Percentiles rank a stretch among this genome's conserved stretches.
These are phyloP conservation scores for Diplotaxis tenuifolia DNA, from an alignment of 345 rosid genomes.

Conservation along the genomic window DNA sequence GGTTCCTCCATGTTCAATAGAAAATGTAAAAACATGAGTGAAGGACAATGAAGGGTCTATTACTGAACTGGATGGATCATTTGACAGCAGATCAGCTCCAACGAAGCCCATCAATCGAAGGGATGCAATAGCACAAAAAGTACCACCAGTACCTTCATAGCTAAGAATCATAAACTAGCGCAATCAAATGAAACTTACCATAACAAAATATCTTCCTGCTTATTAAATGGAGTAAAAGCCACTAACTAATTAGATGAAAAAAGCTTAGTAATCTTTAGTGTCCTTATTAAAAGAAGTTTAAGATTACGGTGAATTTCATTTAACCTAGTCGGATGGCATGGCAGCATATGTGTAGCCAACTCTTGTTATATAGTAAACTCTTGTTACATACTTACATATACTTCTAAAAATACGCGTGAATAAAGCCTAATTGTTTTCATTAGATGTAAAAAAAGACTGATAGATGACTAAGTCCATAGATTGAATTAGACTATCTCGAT, in stretches of 20 bases:
- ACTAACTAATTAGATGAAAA: too few relatives aligned
- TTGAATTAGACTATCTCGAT: too few relatives aligned
- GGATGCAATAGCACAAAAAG: slow-evolving; percentile 88
- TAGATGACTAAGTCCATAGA: not conserved
- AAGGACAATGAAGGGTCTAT: slow-evolving; percentile 39
- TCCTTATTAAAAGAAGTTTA: too few relatives aligned
- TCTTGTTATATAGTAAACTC: not conserved
- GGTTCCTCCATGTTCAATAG: slow-evolving; percentile 49
- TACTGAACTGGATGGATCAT: slow-evolving; percentile 41
- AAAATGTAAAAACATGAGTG: too few relatives aligned
- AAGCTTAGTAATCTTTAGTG: too few relatives aligned
- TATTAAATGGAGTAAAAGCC: not conserved
- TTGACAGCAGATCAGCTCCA: slow-evolving; percentile 57
- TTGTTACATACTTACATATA: not conserved
- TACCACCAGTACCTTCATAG: slow-evolving; percentile 90
- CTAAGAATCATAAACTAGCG: slow-evolving; percentile 37
- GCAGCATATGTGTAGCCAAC: not conserved
- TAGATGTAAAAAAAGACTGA: not conserved
- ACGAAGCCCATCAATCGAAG: slow-evolving; percentile 79
- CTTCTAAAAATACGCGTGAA: not conserved
- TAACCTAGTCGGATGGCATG: not conserved
- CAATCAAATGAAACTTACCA: not conserved
- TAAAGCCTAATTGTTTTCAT: not conserved
- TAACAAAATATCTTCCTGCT: not conserved
- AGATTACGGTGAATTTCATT: too few relatives aligned